Conservation (phyloP, 179 eudicot species). For the Sideroxylon spinosum region DNA sequence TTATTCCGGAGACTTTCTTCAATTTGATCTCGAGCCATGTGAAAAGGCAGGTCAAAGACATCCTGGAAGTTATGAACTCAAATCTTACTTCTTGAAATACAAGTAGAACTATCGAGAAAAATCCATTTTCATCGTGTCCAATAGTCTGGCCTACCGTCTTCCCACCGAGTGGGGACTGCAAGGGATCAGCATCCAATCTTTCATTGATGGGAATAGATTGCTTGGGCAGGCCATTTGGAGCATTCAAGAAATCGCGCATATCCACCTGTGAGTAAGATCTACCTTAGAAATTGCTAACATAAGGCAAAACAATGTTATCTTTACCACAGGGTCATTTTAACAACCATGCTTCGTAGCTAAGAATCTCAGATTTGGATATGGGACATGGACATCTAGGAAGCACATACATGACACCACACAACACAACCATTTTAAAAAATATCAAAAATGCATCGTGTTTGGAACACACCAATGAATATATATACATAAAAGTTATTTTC, state of each 20-base stretch:
- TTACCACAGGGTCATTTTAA: no score
- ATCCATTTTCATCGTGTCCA: not conserved
- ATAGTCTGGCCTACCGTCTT: constrained; percentile 64
- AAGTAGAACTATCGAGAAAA: not conserved
- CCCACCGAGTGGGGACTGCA: constrained; percentile 91
- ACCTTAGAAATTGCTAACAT: not conserved
- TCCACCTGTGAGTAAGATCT: constrained; percentile 56
- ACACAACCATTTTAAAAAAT: no score
- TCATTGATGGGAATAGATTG: constrained; percentile 48
- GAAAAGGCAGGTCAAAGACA: constrained; percentile 95
- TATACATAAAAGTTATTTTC: no score
- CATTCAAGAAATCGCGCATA: constrained; percentile 97
- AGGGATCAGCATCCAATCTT: constrained; percentile 52
- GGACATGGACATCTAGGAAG: no score
- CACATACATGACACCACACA: no score
- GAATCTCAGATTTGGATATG: no score
- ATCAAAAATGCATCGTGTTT: no score
- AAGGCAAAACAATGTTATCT: not conserved
- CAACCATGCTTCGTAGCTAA: no score
- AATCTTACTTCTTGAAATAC: constrained; percentile 8
- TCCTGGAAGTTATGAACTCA: constrained; percentile 48
- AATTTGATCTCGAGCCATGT: constrained; percentile 96
- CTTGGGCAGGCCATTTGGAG: constrained; percentile 80
- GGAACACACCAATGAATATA: no score
- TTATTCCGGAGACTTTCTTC: constrained; percentile 91